Base-by-base conservation (phyloP, 2,329 filamentous ascomycete genomes). In the Aureobasidium melanogenum region DNA sequence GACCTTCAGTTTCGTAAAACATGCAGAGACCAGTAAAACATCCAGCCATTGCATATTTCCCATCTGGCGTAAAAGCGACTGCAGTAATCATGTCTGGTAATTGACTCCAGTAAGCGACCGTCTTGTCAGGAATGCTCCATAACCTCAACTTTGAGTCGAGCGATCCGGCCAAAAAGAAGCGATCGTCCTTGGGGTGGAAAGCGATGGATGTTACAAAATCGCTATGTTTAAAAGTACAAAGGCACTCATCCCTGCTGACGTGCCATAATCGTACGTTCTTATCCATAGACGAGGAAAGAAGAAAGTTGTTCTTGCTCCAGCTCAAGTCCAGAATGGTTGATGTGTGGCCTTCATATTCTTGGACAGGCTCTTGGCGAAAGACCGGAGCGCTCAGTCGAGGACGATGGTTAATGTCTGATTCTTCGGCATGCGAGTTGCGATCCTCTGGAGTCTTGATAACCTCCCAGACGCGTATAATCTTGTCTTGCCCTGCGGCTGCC, bases 291-390 rank as follows among this genome's bases (percentile, higher is more conserved):
- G 92, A 95, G 3, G 93, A 97, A 17, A 99, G 80, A 30, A 99
- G 75, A 67, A 99, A 99, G 72, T 96, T 96, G 75, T 99, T 99
- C 80, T 97, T 99, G 77, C 93, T 97, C 94, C 94, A 99, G 72
- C 90, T 96, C 63, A 99, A 74, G 71, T 96, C 93, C 65, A 99
- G 77, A 6, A 99, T 85, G 67, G 95, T 92, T 17, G 88, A 87
- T 0, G 84, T 87, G 71, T 99, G 94, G 5, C 91, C 92, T 59
- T 82, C 77, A 66, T 94, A 97, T 69, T 96, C 88, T 60, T 87
- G 83, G 10, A 89, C 73, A 0, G 92, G 89, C 68, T 89, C 88
- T 54, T 84, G 84, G 65, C 86, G 85, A 70, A 99, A 97, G 0
- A 99, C 93, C 2, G 93, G 93, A 1, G 94, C 93, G 67, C 89